A percentile compares a stretch with the other conserved stretches of the same genome.
Evolutionary conservation across 257 asterid species (phyloP).

Genomic region (Nicotiana obtusifolia): DNA sequence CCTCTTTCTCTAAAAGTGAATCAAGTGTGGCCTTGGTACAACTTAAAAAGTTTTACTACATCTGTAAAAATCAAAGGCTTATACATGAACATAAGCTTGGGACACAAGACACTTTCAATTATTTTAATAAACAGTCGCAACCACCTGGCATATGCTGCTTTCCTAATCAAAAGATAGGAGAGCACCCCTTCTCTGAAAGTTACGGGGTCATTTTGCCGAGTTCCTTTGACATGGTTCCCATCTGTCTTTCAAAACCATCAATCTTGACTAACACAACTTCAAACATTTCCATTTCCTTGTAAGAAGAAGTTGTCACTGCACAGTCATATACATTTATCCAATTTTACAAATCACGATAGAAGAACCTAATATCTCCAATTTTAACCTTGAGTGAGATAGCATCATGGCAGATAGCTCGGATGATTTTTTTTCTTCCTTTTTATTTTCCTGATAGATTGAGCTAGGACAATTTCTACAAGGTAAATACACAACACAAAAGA

Average conservation of each 20-base stretch:
- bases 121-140: background rate
- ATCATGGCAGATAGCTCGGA: background rate
- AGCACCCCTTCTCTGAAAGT: background rate
- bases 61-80: background rate
- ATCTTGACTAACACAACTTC: background rate
- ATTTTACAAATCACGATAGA: background rate
- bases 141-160: no score
- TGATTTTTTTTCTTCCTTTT: background rate
- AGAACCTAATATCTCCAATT: background rate
- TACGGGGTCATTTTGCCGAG: no score
- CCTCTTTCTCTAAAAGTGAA: background rate
- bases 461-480: background rate
- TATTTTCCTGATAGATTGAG: background rate
- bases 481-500: background rate
- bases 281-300: background rate
- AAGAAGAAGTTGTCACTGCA: background rate
- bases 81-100: background rate
- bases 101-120: background rate
- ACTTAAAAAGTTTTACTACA: background rate
- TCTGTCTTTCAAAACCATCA: background rate
- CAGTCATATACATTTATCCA: background rate
- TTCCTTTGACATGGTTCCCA: background rate
- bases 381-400: background rate
- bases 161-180: background rate
- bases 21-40: background rate